Evolutionary conservation across 2,329 filamentous ascomycete species (phyloP).

Genomic region (Fusarium sarcochroum): DNA sequence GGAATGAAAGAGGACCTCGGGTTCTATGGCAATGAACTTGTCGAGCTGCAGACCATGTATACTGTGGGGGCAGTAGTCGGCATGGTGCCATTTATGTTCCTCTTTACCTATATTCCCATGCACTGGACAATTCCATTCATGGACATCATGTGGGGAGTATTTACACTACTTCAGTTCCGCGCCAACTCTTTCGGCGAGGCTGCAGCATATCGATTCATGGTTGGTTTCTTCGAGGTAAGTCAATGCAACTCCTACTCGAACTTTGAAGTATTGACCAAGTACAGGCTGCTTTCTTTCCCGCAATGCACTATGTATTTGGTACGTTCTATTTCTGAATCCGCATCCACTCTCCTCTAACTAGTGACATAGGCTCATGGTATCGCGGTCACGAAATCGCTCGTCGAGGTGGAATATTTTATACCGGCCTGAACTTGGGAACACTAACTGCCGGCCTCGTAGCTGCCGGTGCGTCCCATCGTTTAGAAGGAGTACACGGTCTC

Average conservation of each 20-base stretch:
- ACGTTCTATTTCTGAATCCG: background rate
- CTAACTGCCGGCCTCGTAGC: constrained; percentile 66
- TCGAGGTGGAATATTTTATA: constrained; percentile 65
- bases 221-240: constrained; percentile 64
- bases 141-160: constrained; percentile 68
- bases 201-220: constrained; percentile 67
- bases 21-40: constrained; percentile 66
- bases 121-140: constrained; percentile 65
- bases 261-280: background rate
- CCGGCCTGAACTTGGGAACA: constrained; percentile 64
- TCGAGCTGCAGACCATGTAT: constrained; percentile 67
- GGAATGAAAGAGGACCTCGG: constrained; percentile 66
- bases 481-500: constrained; percentile 61
- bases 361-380: constrained; percentile 59
- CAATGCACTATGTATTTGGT: constrained; percentile 55
- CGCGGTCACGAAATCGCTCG: constrained; percentile 62
- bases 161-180: constrained; percentile 69
- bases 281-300: constrained; percentile 53
- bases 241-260: background rate
- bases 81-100: constrained; percentile 65
- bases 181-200: constrained; percentile 63
- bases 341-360: background rate
- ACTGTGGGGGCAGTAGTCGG: constrained; percentile 62
- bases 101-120: constrained; percentile 63
- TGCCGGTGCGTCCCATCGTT: constrained; percentile 55